phyloP scores from a whole-genome alignment of 179 eudicot species.

The Vitellaria paradoxa region DNA sequence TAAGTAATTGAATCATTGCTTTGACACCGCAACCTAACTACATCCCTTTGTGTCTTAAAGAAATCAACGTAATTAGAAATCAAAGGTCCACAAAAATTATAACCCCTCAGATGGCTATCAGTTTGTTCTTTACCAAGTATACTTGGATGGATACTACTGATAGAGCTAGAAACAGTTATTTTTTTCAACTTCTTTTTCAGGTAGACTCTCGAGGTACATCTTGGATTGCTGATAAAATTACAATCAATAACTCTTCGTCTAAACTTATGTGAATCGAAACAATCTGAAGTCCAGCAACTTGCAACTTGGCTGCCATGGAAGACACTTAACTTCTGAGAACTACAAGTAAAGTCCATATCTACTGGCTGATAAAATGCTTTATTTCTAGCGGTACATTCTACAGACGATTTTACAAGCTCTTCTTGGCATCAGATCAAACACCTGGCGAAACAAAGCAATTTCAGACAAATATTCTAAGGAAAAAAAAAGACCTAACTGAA shows the following conservation, averaged over 20 bases:
- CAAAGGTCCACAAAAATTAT: constrained; percentile 19
- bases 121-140: constrained; percentile 26
- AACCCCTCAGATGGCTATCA: constrained; percentile 27
- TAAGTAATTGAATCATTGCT: constrained; percentile 63
- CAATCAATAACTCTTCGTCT: constrained; percentile 29
- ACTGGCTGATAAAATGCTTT: constrained; percentile 3
- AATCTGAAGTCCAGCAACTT: constrained; percentile 30
- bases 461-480: not conserved
- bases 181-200: constrained; percentile 40
- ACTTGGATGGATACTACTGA: constrained; percentile 17
- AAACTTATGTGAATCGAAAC: constrained; percentile 27
- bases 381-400: constrained; percentile 17
- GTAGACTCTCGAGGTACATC: constrained; percentile 26
- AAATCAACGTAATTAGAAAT: constrained; percentile 19
- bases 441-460: constrained; percentile 13
- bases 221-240: constrained; percentile 30
- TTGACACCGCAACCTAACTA: constrained; percentile 48
- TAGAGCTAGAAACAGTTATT: constrained; percentile 12
- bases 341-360: constrained; percentile 55
- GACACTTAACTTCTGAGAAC: constrained; percentile 49
- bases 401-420: not conserved
- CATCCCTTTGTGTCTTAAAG: constrained; percentile 26
- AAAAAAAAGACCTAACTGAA: not conserved
- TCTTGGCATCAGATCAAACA: constrained; percentile 17
- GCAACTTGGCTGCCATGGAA: constrained; percentile 35